A percentile compares a stretch with the other conserved stretches of the same genome.
phyloP scores from a whole-genome alignment of 495 filamentous ascomycete genomes.

The Talaromyces trachyspermus region DNA sequence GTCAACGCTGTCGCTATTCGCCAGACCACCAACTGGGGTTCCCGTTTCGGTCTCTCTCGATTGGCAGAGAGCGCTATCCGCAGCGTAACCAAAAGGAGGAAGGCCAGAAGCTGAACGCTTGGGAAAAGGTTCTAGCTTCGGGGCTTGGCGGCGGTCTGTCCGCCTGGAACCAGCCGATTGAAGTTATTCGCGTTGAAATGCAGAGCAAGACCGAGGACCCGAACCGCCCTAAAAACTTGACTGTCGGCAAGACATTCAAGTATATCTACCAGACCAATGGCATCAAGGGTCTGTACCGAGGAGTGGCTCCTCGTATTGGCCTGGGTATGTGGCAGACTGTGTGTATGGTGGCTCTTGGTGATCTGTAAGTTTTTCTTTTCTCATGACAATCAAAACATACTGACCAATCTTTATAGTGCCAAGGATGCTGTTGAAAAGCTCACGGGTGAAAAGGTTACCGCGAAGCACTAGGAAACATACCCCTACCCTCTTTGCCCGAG shows the following conservation, averaged over 20 bases:
- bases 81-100: constrained; percentile 72
- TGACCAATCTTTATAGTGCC: constrained; percentile 53
- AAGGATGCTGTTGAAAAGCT: constrained; percentile 96
- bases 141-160: constrained; percentile 85
- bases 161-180: constrained; percentile 99
- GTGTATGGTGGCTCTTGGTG: constrained; percentile 99
- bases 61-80: constrained; percentile 87
- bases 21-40: constrained; percentile 99
- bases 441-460: constrained; percentile 88
- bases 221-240: constrained; percentile 97
- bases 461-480: constrained; percentile 95
- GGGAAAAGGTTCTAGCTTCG: constrained; percentile 86
- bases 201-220: constrained; percentile 97
- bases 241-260: constrained; percentile 81
- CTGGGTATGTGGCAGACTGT: constrained; percentile 98
- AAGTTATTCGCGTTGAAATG: constrained; percentile 99
- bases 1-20: constrained; percentile 98
- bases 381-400: neutral
- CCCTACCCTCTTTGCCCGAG: too few species aligned
- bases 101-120: constrained; percentile 61
- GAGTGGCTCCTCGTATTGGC: constrained; percentile 87
- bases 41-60: constrained; percentile 85
- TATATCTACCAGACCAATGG: constrained; percentile 92
- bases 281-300: constrained; percentile 88
- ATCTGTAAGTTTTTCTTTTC: constrained; percentile 67